Conservation (phyloP, 2,329 filamentous ascomycete species). For the Aureobasidium melanogenum region DNA sequence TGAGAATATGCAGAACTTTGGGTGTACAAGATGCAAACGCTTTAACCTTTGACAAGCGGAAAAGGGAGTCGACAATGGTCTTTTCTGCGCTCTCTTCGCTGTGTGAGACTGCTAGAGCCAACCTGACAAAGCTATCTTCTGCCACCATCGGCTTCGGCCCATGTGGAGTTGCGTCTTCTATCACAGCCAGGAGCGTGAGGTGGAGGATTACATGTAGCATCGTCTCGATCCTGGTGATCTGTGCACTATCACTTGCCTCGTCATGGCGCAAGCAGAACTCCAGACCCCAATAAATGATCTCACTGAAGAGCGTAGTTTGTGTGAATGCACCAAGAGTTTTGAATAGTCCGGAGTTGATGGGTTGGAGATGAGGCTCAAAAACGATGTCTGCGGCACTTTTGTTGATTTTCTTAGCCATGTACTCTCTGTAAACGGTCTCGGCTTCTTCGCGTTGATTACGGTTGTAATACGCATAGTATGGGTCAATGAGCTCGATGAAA, state of each 20-base stretch:
- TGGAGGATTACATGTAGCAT: slow-evolving; percentile 90
- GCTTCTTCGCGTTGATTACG: slow-evolving; percentile 97
- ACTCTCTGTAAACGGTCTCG: slow-evolving; percentile 77
- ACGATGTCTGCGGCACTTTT: slow-evolving; percentile 76
- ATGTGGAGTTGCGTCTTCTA: slow-evolving; percentile 53
- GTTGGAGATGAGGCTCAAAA: slow-evolving; percentile 75
- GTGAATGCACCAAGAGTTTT: slow-evolving; percentile 70
- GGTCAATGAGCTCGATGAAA: slow-evolving; percentile 81
- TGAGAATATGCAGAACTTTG: slow-evolving; percentile 75
- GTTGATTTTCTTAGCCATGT: slow-evolving; percentile 79
- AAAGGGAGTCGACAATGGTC: slow-evolving; percentile 45
- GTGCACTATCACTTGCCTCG: slow-evolving; percentile 62
- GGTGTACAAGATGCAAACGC: slow-evolving; percentile 75
- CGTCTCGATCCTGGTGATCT: slow-evolving; percentile 74
- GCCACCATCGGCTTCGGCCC: slow-evolving; percentile 2
- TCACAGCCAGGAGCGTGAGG: slow-evolving; percentile 72
- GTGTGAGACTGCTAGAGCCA: slow-evolving; percentile 1
- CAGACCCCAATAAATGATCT: slow-evolving; percentile 82
- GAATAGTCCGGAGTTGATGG: slow-evolving; percentile 71
- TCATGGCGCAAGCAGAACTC: slow-evolving; percentile 67
- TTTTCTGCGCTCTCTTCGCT: not conserved
- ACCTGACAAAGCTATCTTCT: slow-evolving; percentile 14
- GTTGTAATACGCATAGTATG: slow-evolving; percentile 91
- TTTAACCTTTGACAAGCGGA: slow-evolving; percentile 51
- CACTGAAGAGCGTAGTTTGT: slow-evolving; percentile 73